These are phyloP conservation scores for Cutaneotrichosporon sp. DNA, from an alignment of 1,284 basidiomycete genomes.

Conservation along the genomic window DNA sequence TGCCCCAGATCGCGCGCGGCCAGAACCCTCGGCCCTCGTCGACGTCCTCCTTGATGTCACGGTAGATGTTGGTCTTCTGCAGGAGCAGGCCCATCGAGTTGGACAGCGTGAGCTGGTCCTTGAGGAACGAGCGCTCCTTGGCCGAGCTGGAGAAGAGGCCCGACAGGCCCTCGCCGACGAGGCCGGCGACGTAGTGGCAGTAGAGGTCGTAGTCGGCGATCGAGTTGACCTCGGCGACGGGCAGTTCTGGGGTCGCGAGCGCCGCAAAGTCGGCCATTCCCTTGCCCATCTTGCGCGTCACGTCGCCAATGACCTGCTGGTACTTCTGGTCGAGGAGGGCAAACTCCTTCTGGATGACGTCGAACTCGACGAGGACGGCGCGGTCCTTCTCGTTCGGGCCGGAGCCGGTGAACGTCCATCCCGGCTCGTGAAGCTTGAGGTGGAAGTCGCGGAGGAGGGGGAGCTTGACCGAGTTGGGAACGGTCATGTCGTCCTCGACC, in stretches of 20 bases:
- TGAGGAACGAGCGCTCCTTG: conserved; percentile 78
- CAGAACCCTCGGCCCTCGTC: conserved; percentile 88
- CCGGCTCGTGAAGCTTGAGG: conserved; percentile 74
- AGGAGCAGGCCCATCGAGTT: conserved; percentile 97
- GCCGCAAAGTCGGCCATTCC: conserved; percentile 97
- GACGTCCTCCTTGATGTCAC: conserved; percentile 92
- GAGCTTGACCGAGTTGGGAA: conserved; percentile 82
- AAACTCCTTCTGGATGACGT: conserved; percentile 81
- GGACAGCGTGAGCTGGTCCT: conserved; percentile 78
- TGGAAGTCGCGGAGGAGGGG: conserved; percentile 83
- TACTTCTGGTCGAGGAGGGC: conserved; percentile 69
- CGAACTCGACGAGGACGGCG: conserved; percentile 82
- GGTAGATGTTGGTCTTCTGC: conserved; percentile 98
- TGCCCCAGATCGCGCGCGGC: conserved; percentile 90
- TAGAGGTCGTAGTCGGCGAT: conserved; percentile 91
- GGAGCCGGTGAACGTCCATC: conserved; percentile 82
- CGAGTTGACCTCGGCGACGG: conserved; percentile 68
- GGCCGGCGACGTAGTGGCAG: conserved; percentile 97
- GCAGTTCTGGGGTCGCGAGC: conserved; percentile 69
- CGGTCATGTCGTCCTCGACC: conserved; percentile 98
- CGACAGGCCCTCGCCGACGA: conserved; percentile 95
- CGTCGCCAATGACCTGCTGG: conserved; percentile 79
- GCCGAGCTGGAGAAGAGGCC: conserved; percentile 84
- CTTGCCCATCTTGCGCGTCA: conserved; percentile 79
- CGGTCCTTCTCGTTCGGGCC: conserved; percentile 91